Evolutionary conservation across 225 moss, liverwort and hornwort species (phyloP).

Genomic region (Anthoceros angustus): DNA sequence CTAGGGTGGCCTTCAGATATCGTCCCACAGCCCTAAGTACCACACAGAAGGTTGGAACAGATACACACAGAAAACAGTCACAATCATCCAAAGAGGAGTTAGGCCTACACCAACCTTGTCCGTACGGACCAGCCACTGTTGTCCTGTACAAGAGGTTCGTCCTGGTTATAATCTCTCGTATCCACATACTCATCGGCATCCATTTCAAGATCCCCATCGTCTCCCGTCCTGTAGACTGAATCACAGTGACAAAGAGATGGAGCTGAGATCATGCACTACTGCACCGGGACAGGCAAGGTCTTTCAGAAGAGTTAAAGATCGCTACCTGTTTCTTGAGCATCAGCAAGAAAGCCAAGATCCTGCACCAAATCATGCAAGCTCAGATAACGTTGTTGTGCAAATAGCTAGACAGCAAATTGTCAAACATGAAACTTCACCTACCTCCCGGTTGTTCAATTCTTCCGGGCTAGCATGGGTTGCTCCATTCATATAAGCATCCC

Average conservation of each 20-base stretch:
- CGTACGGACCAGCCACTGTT: slow-evolving; percentile 92
- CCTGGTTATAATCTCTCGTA: slow-evolving; percentile 23
- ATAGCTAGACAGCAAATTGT: background rate
- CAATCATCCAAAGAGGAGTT: background rate
- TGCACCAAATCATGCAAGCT: slow-evolving; percentile 26
- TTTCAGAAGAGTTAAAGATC: background rate
- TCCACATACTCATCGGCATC: slow-evolving; percentile 66
- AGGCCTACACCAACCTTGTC: slow-evolving; percentile 41
- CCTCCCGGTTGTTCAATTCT: too few species aligned
- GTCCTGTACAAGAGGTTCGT: slow-evolving; percentile 38
- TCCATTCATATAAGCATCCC: too few species aligned
- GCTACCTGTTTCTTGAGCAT: slow-evolving; percentile 30
- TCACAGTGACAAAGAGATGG: slow-evolving; percentile 3
- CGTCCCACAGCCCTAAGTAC: slow-evolving; percentile 68
- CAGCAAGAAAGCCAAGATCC: slow-evolving; percentile 76
- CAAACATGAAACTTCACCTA: background rate
- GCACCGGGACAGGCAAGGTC: background rate
- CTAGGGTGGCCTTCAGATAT: slow-evolving; percentile 69
- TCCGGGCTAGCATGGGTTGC: too few species aligned
- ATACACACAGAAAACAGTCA: background rate
- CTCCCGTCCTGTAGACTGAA: slow-evolving; percentile 72
- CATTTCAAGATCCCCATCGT: slow-evolving; percentile 68
- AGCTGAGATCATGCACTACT: background rate
- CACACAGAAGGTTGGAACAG: slow-evolving; percentile 8
- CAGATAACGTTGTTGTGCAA: slow-evolving; percentile 1